Percentiles rank a stretch among this genome's conserved stretches.
Evolutionary conservation across 345 rosid genomes (phyloP).

Genomic region (Dipteronia dyeriana): DNA sequence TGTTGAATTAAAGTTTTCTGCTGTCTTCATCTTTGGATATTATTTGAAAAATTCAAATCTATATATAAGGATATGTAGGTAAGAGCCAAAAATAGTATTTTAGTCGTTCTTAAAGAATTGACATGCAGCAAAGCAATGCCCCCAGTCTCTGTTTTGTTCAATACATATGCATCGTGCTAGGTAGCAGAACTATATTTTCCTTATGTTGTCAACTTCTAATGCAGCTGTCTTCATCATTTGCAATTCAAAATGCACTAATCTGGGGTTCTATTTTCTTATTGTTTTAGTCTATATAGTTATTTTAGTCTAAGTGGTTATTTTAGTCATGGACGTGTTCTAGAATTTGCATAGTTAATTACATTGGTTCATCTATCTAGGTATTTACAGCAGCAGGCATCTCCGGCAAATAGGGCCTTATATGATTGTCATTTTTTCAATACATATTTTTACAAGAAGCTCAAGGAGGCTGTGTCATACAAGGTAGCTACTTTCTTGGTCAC

Average conservation of each 20-base stretch:
- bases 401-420: conserved; percentile 41
- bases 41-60: not conserved
- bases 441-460: conserved; percentile 85
- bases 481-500: conserved; percentile 38
- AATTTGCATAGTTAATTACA: conserved; percentile 7
- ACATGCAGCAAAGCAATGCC: not conserved
- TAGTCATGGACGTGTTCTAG: not conserved
- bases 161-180: not conserved
- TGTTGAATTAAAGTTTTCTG: not conserved
- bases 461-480: conserved; percentile 68
- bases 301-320: not conserved
- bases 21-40: not conserved
- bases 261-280: not conserved
- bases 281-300: not conserved
- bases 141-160: not conserved
- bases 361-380: conserved; percentile 50
- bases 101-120: not conserved
- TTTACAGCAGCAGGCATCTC: conserved; percentile 57
- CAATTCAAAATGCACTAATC: not conserved
- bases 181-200: not conserved
- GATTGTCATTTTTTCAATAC: conserved; percentile 83
- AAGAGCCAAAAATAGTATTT: not conserved
- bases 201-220: not conserved
- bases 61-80: not conserved
- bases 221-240: conserved; percentile 1